These are phyloP conservation scores for Paralagenidium karlingii DNA, from an alignment of 352 stramenopile genomes.

Conservation along the genomic window DNA sequence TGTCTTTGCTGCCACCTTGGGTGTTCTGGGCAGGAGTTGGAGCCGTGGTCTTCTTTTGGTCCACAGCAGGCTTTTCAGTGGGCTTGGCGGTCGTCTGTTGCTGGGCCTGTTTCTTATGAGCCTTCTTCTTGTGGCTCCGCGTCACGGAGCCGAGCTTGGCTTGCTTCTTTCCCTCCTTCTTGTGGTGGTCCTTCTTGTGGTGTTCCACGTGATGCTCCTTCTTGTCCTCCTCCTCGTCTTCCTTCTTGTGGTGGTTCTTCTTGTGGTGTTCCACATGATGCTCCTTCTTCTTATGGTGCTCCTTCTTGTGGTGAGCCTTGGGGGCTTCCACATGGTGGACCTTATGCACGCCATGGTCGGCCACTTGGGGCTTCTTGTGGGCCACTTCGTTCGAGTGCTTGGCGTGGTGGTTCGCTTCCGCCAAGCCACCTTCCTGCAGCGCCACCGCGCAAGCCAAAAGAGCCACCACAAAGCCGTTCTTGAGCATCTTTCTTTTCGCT, in stretches of 20 bases:
- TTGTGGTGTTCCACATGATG: conserved; percentile 14
- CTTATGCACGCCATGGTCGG: no score
- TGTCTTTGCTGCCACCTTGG: conserved; percentile 5
- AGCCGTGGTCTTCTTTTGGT: conserved; percentile 1
- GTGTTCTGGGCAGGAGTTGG: no score
- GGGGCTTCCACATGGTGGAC: conserved; percentile 6
- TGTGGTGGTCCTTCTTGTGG: not conserved
- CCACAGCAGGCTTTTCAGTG: not conserved
- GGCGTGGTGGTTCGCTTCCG: no score
- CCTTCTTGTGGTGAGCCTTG: conserved; percentile 11
- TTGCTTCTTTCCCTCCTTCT: no score
- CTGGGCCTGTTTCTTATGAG: not conserved
- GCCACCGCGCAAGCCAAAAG: no score
- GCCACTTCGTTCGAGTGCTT: no score
- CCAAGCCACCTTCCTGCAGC: no score
- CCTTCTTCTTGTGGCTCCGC: no score
- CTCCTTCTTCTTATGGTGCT: conserved; percentile 18
- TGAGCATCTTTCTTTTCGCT: no score
- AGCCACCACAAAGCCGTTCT: no score
- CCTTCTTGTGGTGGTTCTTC: conserved; percentile 7
- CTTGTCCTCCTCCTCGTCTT: conserved; percentile 11
- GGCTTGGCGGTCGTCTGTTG: conserved; percentile 1
- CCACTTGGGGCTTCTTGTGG: no score
- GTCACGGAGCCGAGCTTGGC: no score
- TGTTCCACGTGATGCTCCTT: conserved; percentile 8